Evolutionary conservation across 2,329 filamentous ascomycete genomes (phyloP).

Genomic region (Hypoxylon sp.): DNA sequence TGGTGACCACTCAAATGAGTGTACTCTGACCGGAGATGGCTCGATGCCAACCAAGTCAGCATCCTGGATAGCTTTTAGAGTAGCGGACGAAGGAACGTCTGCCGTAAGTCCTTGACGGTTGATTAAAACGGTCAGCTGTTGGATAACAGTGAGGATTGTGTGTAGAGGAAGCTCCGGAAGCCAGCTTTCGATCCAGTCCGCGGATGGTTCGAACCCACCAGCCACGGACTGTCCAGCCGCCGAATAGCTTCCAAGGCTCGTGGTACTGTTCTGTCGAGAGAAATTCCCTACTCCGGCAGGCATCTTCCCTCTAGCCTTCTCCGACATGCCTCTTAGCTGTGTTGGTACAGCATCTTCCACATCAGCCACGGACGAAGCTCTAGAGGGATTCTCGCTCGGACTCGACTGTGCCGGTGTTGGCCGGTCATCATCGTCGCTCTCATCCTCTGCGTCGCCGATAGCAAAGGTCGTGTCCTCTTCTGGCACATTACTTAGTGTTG

Average conservation of each 20-base stretch:
- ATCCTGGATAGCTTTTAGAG: conserved; percentile 67
- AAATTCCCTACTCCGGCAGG: conserved; percentile 85
- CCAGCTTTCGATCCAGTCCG: conserved; percentile 93
- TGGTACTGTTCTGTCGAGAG: conserved; percentile 89
- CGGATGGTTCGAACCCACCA: conserved; percentile 80
- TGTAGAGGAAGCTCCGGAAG: conserved; percentile 91
- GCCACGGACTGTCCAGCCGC: conserved; percentile 67
- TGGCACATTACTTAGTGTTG: conserved; percentile 74
- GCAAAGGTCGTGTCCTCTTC: conserved; percentile 86
- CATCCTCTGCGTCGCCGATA: conserved; percentile 87
- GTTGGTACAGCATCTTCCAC: conserved; percentile 83
- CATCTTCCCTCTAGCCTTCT: conserved; percentile 97
- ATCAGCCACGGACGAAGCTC: conserved; percentile 75
- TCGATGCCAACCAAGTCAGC: conserved; percentile 79
- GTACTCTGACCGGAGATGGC: conserved; percentile 78
- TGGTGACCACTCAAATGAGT: conserved; percentile 94
- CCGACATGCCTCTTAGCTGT: conserved; percentile 92
- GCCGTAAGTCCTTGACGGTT: conserved; percentile 61
- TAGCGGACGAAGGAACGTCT: conserved; percentile 60
- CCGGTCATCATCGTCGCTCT: conserved; percentile 60
- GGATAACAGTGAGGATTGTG: conserved; percentile 82
- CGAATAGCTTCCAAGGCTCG: conserved; percentile 78
- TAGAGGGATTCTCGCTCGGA: conserved; percentile 71
- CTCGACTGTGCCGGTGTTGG: conserved; percentile 73
- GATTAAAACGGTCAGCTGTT: conserved; percentile 71